These are phyloP conservation scores for Colletotrichum simmondsii DNA, from an alignment of 2,329 filamentous ascomycete species.

Conservation along the genomic window DNA sequence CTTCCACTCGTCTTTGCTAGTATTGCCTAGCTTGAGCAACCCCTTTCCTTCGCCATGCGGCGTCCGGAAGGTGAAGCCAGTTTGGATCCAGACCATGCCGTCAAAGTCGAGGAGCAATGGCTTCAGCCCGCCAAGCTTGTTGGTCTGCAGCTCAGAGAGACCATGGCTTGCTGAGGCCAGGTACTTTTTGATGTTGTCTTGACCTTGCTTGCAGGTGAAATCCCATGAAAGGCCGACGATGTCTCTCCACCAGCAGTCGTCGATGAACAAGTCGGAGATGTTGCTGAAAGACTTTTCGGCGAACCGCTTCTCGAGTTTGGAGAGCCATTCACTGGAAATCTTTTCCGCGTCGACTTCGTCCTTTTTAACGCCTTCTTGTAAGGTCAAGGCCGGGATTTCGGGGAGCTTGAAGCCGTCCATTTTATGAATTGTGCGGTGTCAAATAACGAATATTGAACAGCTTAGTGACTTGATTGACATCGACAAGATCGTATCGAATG, in stretches of 20 bases:
- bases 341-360: conserved; percentile 3
- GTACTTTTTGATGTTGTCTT: conserved; percentile 29
- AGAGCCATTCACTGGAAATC: conserved; percentile 17
- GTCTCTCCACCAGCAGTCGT: conserved; percentile 43
- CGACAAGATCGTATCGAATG: neutral
- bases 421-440: neutral
- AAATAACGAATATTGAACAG: neutral
- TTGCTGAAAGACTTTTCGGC: conserved; percentile 4
- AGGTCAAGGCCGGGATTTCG: conserved; percentile 2
- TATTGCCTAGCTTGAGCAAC: conserved; percentile 36
- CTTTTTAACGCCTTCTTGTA: conserved; percentile 1
- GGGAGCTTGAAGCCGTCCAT: conserved; percentile 14
- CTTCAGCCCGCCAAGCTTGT: conserved; percentile 26
- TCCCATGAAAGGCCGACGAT: conserved; percentile 43
- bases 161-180: conserved; percentile 19
- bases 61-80: conserved; percentile 36
- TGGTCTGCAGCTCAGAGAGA: conserved; percentile 10
- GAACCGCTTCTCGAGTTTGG: conserved; percentile 2
- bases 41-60: conserved; percentile 37
- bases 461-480: neutral
- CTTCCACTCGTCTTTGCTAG: conserved; percentile 36
- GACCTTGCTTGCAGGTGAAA: conserved; percentile 40
- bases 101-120: conserved; percentile 33
- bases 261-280: conserved; percentile 37
- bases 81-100: conserved; percentile 34